Evolutionary conservation across 2,329 filamentous ascomycete genomes (phyloP), one percentile per base, ranked within the genome.

Genomic region (Hyphodiscus sp.): DNA sequence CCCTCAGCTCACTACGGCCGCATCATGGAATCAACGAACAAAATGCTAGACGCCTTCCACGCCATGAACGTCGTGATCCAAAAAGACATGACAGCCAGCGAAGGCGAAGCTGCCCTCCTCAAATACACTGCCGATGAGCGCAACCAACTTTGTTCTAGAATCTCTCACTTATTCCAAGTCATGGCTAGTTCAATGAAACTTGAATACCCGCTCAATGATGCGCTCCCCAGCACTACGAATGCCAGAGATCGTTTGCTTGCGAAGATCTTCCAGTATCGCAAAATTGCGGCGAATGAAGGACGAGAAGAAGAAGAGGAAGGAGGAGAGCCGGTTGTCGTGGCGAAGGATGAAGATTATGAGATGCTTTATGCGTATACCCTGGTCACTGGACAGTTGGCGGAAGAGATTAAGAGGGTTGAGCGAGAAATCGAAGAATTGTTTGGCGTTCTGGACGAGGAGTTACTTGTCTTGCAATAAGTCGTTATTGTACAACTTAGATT

Each of bases 31-130:
- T 86, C 86, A 10, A 96, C 91, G 1, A 85, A 86, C 58, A 84
- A 87, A 50, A 89, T 96, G 71, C 82, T 97, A 4, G 91, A 96
- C 70, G 86, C 89, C 41, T 96, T 99, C 69, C 91, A 97, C 66
- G 90, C 91, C 49, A 96, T 99, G 89, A 95, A 92, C 58, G 82
- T 96, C 11, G 85, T 96, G 58, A 91, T 95, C 41, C 79, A 87
- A 65, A 92, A 91, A 65, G 88, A 92, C 55, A 75, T 85, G 11
- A 80, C 80, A 41, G 80, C 89, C 1, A 90, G 85, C 2, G 81
- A 86, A 23, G 91, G 92, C 3, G 92, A 97, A 71, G 83, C 86
- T 52, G 85, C 86, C 9, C 79, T 97, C 41, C 74, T 99, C 41
- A 78, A 81, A 58, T 91, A 88, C 68, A 97, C 94, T 1, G 78